A percentile compares a stretch with the other conserved stretches of the same genome.
phyloP scores from a whole-genome alignment of 2,329 filamentous ascomycete species.

The Chrysoporthe cubensis region DNA sequence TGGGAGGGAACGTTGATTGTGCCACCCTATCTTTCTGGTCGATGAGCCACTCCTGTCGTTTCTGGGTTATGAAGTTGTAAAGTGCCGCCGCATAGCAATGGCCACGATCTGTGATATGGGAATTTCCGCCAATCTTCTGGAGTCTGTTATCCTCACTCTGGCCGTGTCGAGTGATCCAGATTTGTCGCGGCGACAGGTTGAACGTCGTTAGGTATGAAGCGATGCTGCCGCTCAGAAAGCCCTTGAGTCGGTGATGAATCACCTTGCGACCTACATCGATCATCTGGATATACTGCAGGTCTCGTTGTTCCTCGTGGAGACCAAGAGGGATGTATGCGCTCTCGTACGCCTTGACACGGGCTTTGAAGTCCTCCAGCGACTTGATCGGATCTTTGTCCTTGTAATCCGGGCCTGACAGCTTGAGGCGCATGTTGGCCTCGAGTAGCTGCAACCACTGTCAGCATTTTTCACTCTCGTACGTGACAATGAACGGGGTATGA shows the following conservation, averaged over 20 bases:
- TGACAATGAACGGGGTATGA: constrained; percentile 13
- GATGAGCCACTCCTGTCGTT: constrained; percentile 80
- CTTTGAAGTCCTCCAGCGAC: constrained; percentile 88
- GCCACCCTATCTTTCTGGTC: constrained; percentile 79
- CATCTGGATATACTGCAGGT: constrained; percentile 96
- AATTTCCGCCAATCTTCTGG: constrained; percentile 91
- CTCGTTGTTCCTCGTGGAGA: constrained; percentile 85
- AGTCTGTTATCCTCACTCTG: constrained; percentile 86
- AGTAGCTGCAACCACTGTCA: constrained; percentile 58
- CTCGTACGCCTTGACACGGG: constrained; percentile 89
- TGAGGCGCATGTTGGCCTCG: constrained; percentile 96
- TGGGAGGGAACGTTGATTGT: constrained; percentile 83
- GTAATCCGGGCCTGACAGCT: constrained; percentile 95
- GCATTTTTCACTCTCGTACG: neutral
- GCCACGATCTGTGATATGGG: constrained; percentile 79
- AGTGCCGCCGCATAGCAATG: constrained; percentile 78
- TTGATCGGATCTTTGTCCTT: constrained; percentile 86
- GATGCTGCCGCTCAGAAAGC: constrained; percentile 89
- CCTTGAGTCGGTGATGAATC: constrained; percentile 85
- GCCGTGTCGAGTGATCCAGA: constrained; percentile 97
- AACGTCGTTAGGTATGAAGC: constrained; percentile 96
- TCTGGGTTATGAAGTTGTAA: constrained; percentile 79
- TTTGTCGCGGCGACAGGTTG: constrained; percentile 91
- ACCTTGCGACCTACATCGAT: constrained; percentile 96
- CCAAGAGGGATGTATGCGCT: constrained; percentile 92